phyloP scores from a whole-genome alignment of 345 rosid genomes.

The Psidium friedrichsthalianum region DNA sequence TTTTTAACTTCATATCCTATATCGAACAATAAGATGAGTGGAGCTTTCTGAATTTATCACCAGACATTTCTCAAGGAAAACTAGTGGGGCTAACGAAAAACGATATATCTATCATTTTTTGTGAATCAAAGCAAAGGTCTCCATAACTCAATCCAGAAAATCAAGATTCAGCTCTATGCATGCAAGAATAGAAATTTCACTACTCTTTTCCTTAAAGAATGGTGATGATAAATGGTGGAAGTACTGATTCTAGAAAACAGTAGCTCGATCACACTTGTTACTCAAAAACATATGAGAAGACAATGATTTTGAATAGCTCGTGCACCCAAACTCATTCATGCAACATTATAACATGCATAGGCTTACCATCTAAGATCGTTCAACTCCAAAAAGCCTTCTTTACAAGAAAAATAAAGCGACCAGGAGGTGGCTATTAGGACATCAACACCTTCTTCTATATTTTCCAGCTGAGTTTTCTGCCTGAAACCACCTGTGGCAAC shows the following conservation, averaged over 20 bases:
- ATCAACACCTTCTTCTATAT: conserved; percentile 66
- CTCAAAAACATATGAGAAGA: too few relatives aligned
- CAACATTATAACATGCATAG: not conserved
- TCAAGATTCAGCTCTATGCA: not conserved
- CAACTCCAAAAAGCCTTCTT: conserved; percentile 57
- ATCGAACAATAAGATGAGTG: not conserved
- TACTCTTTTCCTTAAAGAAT: not conserved
- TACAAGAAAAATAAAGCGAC: conserved; percentile 81
- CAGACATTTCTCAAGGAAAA: not conserved
- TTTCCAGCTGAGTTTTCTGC: conserved; percentile 83
- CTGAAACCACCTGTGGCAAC: conserved; percentile 85
- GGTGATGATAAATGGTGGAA: not conserved
- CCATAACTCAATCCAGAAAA: not conserved
- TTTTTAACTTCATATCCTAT: not conserved
- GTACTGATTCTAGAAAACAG: not conserved
- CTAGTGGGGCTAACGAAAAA: accelerated
- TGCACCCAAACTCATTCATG: not conserved
- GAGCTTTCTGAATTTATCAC: not conserved
- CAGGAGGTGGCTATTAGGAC: conserved; percentile 94
- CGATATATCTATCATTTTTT: not conserved
- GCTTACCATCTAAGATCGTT: conserved; percentile 62
- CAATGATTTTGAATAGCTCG: not conserved
- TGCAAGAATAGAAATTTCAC: not conserved
- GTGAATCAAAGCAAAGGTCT: not conserved
- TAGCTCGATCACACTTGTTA: not conserved